Conservation (phyloP, 2,329 filamentous ascomycete genomes). For the Scedosporium aurantiacum region DNA sequence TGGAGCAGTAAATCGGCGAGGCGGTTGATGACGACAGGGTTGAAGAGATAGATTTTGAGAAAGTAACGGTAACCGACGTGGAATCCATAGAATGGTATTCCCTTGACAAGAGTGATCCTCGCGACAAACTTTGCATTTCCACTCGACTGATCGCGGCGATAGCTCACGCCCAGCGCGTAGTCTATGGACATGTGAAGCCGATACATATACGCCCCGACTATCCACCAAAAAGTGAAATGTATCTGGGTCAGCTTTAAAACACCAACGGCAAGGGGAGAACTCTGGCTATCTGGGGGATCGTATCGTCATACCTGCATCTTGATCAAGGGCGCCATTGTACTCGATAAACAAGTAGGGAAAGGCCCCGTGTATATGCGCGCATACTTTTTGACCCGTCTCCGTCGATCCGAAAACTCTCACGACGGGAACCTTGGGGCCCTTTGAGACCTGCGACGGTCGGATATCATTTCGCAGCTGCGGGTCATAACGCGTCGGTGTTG, state of each 20-base stretch:
- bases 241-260: no score
- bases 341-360: constrained; percentile 94
- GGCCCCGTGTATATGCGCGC: constrained; percentile 88
- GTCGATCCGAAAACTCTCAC: constrained; percentile 87
- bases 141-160: constrained; percentile 62
- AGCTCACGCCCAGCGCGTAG: constrained; percentile 76
- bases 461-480: constrained; percentile 61
- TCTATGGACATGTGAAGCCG: constrained; percentile 80
- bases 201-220: constrained; percentile 66
- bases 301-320: constrained; percentile 50
- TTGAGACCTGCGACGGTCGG: constrained; percentile 44
- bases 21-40: constrained; percentile 76
- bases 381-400: constrained; percentile 90
- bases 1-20: constrained; percentile 79
- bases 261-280: not conserved
- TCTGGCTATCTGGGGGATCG: not conserved
- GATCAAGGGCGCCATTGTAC: constrained; percentile 59
- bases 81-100: constrained; percentile 91
- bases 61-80: constrained; percentile 85
- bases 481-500: constrained; percentile 66
- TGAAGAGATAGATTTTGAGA: constrained; percentile 90
- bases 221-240: constrained; percentile 5
- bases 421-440: constrained; percentile 67
- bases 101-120: constrained; percentile 84
- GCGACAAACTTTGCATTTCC: constrained; percentile 66